Evolutionary conservation across 352 stramenopile genomes (phyloP), one percentile per base, ranked within the genome.

Genomic region (Globisporangium carolinianum): DNA sequence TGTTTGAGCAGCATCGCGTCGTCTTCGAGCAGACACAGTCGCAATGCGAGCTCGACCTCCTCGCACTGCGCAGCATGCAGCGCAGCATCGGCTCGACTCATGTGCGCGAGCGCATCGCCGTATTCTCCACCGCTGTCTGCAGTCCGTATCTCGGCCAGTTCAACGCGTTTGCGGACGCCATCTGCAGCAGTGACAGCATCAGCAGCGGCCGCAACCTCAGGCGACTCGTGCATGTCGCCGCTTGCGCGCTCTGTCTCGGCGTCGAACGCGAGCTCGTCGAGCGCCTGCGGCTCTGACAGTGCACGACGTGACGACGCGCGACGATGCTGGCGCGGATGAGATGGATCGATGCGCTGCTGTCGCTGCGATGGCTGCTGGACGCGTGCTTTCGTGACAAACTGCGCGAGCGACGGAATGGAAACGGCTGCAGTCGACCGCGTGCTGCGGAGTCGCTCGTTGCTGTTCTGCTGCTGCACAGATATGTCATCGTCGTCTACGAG

Each of bases 21-120:
- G 36, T 86, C 79, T 62, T 83, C 79, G 7, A 89, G 45, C 36
- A 86, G 71, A 43, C 67, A 75, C 45, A 89, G 48, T 45, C 76
- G 75, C 12, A 89, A 53, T 18, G 76, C 79, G 12, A 89, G 37
- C 14, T 89, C 76, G 32, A 60, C 59, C 36, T 87, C 68, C 1
- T 69, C 69, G 24, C 74, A 74, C 2, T 69, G 45, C 0, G 65
- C 73, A 10, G 79, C 73, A 35, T 72, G 46, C 15, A 85, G 51
- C 0, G 72, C 66, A 11, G 72, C 71, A 2, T 87, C 73, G 42
- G 60, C 57, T 14, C 72, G 59, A 53, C 70, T 83, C 35, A 82
- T 62, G n/a, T 60, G 24, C 3, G 65, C n/a, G 54, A 55, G 45
- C 12, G 51, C 52, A 0, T 59, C 55, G 14, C 1, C 58, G 8